phyloP scores from a whole-genome alignment of 257 asterid genomes.

The Coffea eugenioides region DNA sequence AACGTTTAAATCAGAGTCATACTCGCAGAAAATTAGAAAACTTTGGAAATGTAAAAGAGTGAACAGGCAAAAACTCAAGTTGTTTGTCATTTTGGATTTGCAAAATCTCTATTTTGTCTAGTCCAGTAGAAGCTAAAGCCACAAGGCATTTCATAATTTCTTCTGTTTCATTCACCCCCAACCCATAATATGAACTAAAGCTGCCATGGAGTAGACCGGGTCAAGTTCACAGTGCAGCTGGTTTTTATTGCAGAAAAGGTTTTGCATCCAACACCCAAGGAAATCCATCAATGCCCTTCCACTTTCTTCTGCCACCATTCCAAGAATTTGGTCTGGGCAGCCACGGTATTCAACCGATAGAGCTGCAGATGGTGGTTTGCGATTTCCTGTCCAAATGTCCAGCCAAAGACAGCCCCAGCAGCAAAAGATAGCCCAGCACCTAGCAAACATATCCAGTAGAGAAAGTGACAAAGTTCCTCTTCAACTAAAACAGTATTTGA shows the following conservation, averaged over 20 bases:
- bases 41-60: no score
- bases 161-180: not conserved
- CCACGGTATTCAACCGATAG: constrained; percentile 62
- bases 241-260: not conserved
- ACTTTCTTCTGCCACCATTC: constrained; percentile 91
- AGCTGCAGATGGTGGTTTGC: constrained; percentile 83
- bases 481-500: not conserved
- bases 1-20: no score
- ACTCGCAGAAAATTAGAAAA: no score
- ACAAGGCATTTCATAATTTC: not conserved
- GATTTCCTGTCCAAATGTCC: constrained; percentile 73
- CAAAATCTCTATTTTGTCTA: not conserved
- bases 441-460: constrained; percentile 25
- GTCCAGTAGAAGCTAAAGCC: not conserved
- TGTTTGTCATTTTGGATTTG: no score
- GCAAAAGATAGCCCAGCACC: constrained; percentile 78
- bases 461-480: constrained; percentile 6
- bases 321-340: constrained; percentile 77
- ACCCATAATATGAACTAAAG: no score
- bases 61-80: no score
- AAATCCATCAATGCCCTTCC: constrained; percentile 28
- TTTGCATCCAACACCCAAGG: not conserved
- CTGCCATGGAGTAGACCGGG: not conserved
- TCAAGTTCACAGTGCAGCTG: not conserved
- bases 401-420: constrained; percentile 71